Evolutionary conservation across 257 asterid genomes (phyloP), one percentile per base, ranked within the genome.

Genomic region (Solanum clarkiae): DNA sequence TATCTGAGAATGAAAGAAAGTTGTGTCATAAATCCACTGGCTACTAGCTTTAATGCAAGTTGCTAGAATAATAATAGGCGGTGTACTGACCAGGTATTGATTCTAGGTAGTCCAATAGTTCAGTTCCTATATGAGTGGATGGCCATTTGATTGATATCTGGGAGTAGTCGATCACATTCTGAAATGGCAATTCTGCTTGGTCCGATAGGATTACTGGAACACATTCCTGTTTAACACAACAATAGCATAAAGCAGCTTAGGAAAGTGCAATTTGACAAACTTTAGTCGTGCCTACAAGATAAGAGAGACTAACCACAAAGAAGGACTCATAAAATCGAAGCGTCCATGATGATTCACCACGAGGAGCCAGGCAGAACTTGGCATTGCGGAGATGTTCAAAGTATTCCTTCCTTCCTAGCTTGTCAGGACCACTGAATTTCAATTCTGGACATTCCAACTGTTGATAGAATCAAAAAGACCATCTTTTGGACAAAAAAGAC

Each of bases 401-500:
- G 89, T 96, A 96, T 17, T 94, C 97, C 59, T 66, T 80, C 91
- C 88, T 93, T 85, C 95, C 98, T 69, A 96, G 95, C 86, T 96
- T 96, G 70, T 93, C 93, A 1, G 95, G 93, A 84, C 99, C 99
- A 18, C 93, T 94, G 89, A 96, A 92, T 91, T 96, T 94, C 94
- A 96, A 91, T 90, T 92, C 98, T 92, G 99, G 99, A 92, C 94
- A 96, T 93, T 96, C 99, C 97, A 96, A 90, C 99, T 96, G 98
- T 91, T 88, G 84, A 93, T 86, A 90, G 88, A 88, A 92, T 93
- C 93, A 93, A 91, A 85, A 90, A 85, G 86, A 88, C 88, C 84
- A 84, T 90, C 91, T 89, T 89, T 88, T 57, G 83, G 86, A 81
- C 72, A 84, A 87, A 77, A 49, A 77, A 26, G 82, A 75, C 62